Percentiles rank a stretch among this genome's conserved stretches.
These are phyloP conservation scores for Paraurostyla sp. DNA, from an alignment of 73 alveolate species.

Conservation along the genomic window DNA sequence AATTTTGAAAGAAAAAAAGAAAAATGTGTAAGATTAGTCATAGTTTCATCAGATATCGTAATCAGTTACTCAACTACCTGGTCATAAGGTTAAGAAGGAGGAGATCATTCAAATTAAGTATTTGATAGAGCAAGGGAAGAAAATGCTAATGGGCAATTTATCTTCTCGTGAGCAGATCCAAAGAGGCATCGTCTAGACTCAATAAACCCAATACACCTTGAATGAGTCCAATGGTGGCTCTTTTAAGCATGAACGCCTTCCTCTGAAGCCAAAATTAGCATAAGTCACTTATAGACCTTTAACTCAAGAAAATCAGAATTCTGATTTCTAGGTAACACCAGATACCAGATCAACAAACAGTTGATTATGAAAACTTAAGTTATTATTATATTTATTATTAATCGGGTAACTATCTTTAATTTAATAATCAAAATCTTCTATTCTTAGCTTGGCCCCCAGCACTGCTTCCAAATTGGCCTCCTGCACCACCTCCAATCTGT, in stretches of 20 bases:
- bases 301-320: too few relatives aligned
- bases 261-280: too few relatives aligned
- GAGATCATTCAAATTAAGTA: not conserved
- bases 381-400: not conserved
- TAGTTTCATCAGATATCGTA: not conserved
- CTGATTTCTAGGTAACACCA: too few relatives aligned
- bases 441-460: not conserved
- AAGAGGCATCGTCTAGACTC: not conserved
- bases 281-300: too few relatives aligned
- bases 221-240: too few relatives aligned
- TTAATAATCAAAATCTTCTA: not conserved
- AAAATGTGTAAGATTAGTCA: not conserved
- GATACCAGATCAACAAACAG: too few relatives aligned
- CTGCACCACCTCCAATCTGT: not conserved
- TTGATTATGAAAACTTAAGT: not conserved
- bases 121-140: not conserved
- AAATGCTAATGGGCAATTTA: not conserved
- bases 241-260: too few relatives aligned
- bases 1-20: not conserved
- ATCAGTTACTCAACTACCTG: not conserved
- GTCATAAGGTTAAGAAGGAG: not conserved
- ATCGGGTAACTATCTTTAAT: not conserved
- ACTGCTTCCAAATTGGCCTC: not conserved
- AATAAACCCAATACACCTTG: not conserved
- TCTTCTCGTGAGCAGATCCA: not conserved